These are phyloP conservation scores for Xerocomus minutiporus DNA, from an alignment of 1,284 basidiomycete genomes.

Conservation along the genomic window DNA sequence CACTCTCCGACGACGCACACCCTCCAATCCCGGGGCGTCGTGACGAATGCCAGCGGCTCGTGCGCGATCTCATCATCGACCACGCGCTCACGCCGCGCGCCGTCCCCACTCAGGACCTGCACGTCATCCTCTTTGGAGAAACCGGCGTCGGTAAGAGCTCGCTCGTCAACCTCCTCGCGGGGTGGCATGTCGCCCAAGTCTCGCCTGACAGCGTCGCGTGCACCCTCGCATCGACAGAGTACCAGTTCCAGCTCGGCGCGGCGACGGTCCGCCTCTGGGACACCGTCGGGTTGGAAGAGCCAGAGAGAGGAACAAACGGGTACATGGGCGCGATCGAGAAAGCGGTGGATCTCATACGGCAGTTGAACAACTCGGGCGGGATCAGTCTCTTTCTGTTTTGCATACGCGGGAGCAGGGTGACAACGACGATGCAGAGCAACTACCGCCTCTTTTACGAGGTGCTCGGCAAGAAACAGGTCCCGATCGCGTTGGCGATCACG, in stretches of 20 bases:
- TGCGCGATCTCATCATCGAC: constrained; percentile 23
- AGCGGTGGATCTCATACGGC: constrained; percentile 31
- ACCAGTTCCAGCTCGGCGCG: constrained; percentile 21
- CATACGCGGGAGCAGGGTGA: constrained; percentile 33
- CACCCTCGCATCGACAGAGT: constrained; percentile 20
- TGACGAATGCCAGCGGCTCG: constrained; percentile 21
- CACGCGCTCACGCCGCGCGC: constrained; percentile 22
- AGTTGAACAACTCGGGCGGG: constrained; percentile 26
- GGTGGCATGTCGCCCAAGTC: constrained; percentile 22
- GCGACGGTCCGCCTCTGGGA: constrained; percentile 25
- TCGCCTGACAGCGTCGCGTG: constrained; percentile 26
- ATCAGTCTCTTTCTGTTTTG: constrained; percentile 37
- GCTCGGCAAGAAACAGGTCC: constrained; percentile 32
- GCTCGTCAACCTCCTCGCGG: constrained; percentile 28
- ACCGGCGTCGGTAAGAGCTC: constrained; percentile 31
- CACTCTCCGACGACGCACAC: constrained; percentile 16
- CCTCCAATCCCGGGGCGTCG: constrained; percentile 18
- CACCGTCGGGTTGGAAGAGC: constrained; percentile 36
- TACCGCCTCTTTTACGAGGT: constrained; percentile 33
- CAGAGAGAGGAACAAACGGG: constrained; percentile 18
- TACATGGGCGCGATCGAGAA: constrained; percentile 30
- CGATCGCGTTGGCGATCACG: constrained; percentile 34
- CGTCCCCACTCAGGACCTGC: constrained; percentile 19
- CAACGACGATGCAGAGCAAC: constrained; percentile 30
- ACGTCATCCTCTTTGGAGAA: constrained; percentile 27